Conservation (phyloP, 768 basidiomycete species). For the Xanthoconium purpureum region DNA sequence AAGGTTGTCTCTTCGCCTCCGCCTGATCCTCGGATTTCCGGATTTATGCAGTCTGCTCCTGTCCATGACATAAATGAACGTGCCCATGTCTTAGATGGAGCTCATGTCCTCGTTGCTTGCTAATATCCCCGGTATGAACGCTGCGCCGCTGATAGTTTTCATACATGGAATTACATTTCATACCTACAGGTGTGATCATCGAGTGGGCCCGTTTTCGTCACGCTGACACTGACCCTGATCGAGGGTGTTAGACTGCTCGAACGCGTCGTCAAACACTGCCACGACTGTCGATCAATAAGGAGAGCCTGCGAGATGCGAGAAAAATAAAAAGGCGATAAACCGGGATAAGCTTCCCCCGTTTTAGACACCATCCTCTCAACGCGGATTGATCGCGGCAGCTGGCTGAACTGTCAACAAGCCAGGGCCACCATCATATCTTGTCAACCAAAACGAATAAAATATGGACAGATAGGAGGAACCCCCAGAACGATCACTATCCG, state of each 20-base stretch:
- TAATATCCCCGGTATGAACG: background rate
- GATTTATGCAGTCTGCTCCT: background rate
- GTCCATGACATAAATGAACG: background rate
- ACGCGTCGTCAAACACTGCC: background rate
- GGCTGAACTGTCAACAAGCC: too few relatives aligned
- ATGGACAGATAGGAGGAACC: background rate
- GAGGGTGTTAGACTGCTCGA: background rate
- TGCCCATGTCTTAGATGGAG: background rate
- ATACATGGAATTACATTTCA: background rate
- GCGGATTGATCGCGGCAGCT: too few relatives aligned
- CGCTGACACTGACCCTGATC: background rate
- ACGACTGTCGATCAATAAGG: background rate
- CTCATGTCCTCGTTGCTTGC: background rate
- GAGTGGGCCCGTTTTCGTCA: background rate
- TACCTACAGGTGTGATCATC: background rate
- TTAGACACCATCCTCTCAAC: background rate
- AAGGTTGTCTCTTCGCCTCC: background rate
- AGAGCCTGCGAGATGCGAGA: too few relatives aligned
- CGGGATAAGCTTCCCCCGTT: background rate
- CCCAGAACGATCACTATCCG: background rate
- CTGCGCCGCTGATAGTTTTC: background rate
- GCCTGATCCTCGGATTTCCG: background rate
- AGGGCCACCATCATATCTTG: background rate
- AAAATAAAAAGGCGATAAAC: background rate
- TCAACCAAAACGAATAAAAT: background rate